Evolutionary conservation across 306 rosid species (phyloP), one percentile per base, ranked within the genome.

Genomic region (Sicyos baderoa): DNA sequence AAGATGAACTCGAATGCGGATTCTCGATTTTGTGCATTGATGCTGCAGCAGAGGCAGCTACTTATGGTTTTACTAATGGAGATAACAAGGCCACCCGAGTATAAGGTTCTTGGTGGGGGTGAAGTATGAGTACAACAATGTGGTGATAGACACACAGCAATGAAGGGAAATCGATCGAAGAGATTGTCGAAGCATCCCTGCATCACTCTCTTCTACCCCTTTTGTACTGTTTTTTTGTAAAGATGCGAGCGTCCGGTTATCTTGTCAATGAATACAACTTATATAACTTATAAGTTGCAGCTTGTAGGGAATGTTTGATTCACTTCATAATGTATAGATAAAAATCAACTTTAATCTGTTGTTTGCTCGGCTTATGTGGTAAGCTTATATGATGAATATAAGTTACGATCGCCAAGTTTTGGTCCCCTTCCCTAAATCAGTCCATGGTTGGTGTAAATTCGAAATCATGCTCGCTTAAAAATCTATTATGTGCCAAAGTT

Each of bases 101-200:
- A n/a, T n/a, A n/a, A n/a, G n/a, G n/a, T n/a, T n/a, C n/a, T n/a
- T 90, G 82, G 96, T 89, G 79, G 86, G 72, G 51, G 90, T 93
- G 60, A 85, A 84, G 78, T 88, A 79, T 54, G 94, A 86, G 45
- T 96, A 82, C 85, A 86, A 78, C 51, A 84, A 68, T 8, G 71
- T 11, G 14, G 84, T 79, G 72, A 71, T 81, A 51, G 88, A 86
- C 59, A 86, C 59, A 77, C 85, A 1, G 53, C 88, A 84, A 77
- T 82, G 70, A 62, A 51, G 9, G 16, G 27, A 66, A 63, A 35
- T 6, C 1, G 70, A 35, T 6, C 1, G 70, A 32, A 65, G 63
- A 45, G 32, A 23, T 54, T 54, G 19, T 40, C 11, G 29, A 72
- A 72, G 54, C 60, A 56, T 40, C 42, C 19, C 35, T 14, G 40